Base-by-base conservation (phyloP, 306 rosid genomes). In the Quercus gilva region DNA sequence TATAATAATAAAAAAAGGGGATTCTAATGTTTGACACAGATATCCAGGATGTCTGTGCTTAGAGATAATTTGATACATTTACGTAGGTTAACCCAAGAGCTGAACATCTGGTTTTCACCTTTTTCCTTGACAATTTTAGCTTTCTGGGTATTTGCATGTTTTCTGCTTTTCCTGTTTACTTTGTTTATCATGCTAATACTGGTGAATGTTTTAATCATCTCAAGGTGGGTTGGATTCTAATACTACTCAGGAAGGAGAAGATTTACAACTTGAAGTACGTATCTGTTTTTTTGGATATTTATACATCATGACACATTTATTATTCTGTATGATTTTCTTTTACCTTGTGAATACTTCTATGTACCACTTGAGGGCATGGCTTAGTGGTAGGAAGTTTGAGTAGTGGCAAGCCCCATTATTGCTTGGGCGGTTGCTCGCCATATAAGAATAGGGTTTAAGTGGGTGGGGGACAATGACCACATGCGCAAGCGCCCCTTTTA, bases 201-300 rank as follows among this genome's bases (percentile, higher is more conserved):
- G 37, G 45, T 68, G 78, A 68, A 35, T 80, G 70, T 75, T 80
- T 57, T 75, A 26, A 79, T 77, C 63, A n/a, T 33, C 83, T 21
- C 37, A 45, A 95, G 98, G 94, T 73, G 90, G 88, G 76, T 86
- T 85, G 81, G 84, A 82, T 82, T 88, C 98, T 83, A 79, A 65
- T 76, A 70, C 83, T 76, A 84, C 90, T 83, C 86, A 64, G 86
- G 85, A 80, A 82, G 92, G 84, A 69, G 86, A 85, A 77, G 83
- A 88, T 53, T 88, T 91, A 80, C 85, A 87, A 85, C 84, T 91
- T 78, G 94, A 87, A 87, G 99, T 95, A 93, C 71, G 86, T 83
- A 73, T 80, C 85, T 86, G 55, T 86, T 76, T 76, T 69, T 35
- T 25, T 58, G 33, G 63, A 79, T 84, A 74, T 71, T 77, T 79